Conservation (phyloP, 805 yeast genomes). For the Myxozyma melibiosi region DNA sequence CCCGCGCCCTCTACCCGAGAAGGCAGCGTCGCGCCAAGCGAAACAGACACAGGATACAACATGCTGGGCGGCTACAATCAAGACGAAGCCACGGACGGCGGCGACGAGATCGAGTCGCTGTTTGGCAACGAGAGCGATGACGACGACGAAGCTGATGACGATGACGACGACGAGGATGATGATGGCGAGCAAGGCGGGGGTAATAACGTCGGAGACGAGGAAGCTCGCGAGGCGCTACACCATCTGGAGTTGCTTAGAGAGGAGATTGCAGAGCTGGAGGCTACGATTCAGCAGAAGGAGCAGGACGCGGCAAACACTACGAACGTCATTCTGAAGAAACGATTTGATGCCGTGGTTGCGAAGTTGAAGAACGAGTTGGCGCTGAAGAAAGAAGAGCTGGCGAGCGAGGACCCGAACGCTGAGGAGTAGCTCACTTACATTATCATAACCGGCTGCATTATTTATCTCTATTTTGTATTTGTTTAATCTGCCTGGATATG, state of each 20-base stretch:
- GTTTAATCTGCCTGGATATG: neutral
- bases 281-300: slow-evolving; percentile 74
- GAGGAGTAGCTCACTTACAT: slow-evolving; percentile 4
- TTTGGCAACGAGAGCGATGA: slow-evolving; percentile 50
- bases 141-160: slow-evolving; percentile 47
- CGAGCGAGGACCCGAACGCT: slow-evolving; percentile 36
- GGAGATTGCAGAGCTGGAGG: slow-evolving; percentile 79
- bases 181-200: slow-evolving; percentile 59
- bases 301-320: slow-evolving; percentile 69
- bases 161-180: slow-evolving; percentile 58
- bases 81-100: slow-evolving; percentile 44
- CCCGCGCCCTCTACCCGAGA: slow-evolving; percentile 30
- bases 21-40: slow-evolving; percentile 32
- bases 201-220: slow-evolving; percentile 57
- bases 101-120: slow-evolving; percentile 43
- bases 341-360: slow-evolving; percentile 78
- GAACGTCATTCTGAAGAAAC: slow-evolving; percentile 81
- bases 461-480: no score
- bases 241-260: slow-evolving; percentile 77
- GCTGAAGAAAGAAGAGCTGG: slow-evolving; percentile 69
- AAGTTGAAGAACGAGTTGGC: slow-evolving; percentile 82
- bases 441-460: neutral
- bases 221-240: slow-evolving; percentile 55
- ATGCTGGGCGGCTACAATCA: slow-evolving; percentile 37
- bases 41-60: slow-evolving; percentile 40